These are phyloP conservation scores for Brachypodium distachyon DNA, from an alignment of 202 grass and related monocot genomes.

Conservation along the genomic window DNA sequence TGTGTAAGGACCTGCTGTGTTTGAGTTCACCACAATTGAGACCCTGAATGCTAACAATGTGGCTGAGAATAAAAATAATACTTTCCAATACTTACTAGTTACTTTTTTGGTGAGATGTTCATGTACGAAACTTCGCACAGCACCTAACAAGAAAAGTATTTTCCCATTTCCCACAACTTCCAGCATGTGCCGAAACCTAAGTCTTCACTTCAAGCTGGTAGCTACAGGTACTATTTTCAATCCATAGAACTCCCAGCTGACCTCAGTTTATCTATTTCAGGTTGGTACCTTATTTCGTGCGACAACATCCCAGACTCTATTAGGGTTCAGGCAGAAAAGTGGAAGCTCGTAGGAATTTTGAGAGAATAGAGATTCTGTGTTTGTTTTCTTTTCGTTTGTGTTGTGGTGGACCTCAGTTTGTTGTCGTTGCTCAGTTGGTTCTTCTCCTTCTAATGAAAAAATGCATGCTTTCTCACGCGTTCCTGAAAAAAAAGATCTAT, in stretches of 20 bases:
- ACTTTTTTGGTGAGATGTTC: not conserved
- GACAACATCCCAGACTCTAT: not conserved
- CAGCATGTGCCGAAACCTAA: not conserved
- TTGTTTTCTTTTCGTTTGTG: no score
- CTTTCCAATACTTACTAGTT: no score
- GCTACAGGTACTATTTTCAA: not conserved
- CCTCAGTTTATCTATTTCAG: not conserved
- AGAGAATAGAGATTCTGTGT: no score
- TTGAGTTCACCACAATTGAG: not conserved
- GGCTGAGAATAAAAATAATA: no score
- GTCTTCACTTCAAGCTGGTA: not conserved
- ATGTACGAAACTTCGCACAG: not conserved
- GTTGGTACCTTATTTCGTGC: not conserved
- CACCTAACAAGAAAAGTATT: not conserved
- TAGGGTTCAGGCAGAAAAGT: no score
- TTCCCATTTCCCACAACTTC: not conserved
- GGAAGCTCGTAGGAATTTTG: no score
- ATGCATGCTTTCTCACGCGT: no score
- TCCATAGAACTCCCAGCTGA: not conserved
- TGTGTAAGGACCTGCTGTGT: not conserved
- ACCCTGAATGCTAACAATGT: no score
- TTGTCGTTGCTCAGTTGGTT: no score
- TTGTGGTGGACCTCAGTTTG: no score
- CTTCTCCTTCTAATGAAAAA: no score
- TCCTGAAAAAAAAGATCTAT: no score